These are phyloP conservation scores for Phytopythium litorale DNA, from an alignment of 352 stramenopile species.

Conservation along the genomic window DNA sequence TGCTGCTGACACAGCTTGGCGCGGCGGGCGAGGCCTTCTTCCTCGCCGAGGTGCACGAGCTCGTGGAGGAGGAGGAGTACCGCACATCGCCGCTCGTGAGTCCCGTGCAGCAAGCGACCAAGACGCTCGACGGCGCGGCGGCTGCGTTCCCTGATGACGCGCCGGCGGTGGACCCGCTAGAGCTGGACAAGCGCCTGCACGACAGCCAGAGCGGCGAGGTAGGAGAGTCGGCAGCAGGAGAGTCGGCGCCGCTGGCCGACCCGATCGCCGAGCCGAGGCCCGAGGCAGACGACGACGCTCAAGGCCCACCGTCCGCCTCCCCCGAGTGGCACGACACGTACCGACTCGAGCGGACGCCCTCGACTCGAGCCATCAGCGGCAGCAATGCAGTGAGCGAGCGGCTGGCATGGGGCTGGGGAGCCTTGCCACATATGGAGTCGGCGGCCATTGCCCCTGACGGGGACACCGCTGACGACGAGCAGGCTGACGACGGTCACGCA, in stretches of 20 bases:
- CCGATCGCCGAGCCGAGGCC: neutral
- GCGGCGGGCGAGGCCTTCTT: constrained; percentile 74
- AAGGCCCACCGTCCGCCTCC: neutral
- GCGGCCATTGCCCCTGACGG: constrained; percentile 12
- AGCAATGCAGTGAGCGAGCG: constrained; percentile 24
- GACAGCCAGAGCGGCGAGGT: neutral
- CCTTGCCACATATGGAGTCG: constrained; percentile 34
- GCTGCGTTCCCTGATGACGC: neutral
- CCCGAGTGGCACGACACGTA: constrained; percentile 15
- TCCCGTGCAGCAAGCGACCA: constrained; percentile 13
- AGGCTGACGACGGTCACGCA: neutral
- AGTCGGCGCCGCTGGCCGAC: neutral
- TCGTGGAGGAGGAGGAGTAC: constrained; percentile 61
- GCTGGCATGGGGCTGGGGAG: constrained; percentile 52
- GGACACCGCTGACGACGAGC: constrained; percentile 5
- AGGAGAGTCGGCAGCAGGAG: neutral
- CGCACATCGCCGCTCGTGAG: constrained; percentile 56
- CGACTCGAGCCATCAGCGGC: constrained; percentile 1
- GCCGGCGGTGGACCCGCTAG: neutral
- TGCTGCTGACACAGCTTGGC: constrained; percentile 28
- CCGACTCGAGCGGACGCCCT: constrained; percentile 4
- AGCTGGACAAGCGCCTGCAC: neutral
- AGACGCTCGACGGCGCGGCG: neutral
- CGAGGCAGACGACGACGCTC: neutral
- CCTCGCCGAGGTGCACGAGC: constrained; percentile 52